A percentile compares a stretch with the other conserved stretches of the same genome.
Evolutionary conservation across 192 early-diverging fungal genomes (phyloP).

Genomic region (Rhizophagus clarus): DNA sequence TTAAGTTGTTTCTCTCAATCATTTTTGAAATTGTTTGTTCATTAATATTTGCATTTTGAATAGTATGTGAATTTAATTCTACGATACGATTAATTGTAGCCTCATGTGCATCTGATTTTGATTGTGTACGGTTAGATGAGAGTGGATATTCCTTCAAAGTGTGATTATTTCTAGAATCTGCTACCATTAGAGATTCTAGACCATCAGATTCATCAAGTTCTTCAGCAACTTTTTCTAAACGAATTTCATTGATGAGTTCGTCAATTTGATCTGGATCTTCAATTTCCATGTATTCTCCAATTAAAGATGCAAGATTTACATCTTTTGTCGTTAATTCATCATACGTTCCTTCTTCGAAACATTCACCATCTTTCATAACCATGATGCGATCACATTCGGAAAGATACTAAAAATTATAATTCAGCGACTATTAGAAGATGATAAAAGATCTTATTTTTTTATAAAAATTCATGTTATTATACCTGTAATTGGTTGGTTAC

Average conservation of each 20-base stretch:
- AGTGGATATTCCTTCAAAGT: background rate
- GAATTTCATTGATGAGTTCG: slow-evolving; percentile 45
- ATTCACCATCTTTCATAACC: slow-evolving; percentile 58
- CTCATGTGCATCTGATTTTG: slow-evolving; percentile 37
- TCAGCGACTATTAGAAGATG: background rate
- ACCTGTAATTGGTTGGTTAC: slow-evolving; percentile 67
- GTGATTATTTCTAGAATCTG: background rate
- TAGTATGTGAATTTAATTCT: slow-evolving; percentile 54
- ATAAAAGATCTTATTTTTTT: background rate
- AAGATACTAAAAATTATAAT: slow-evolving; percentile 44
- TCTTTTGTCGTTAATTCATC: slow-evolving; percentile 61
- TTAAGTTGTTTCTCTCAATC: slow-evolving; percentile 68
- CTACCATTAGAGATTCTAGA: slow-evolving; percentile 6
- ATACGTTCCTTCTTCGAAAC: slow-evolving; percentile 58
- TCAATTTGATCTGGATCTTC: slow-evolving; percentile 55
- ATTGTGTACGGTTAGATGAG: background rate
- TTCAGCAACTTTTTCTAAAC: slow-evolving; percentile 35
- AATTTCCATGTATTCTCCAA: slow-evolving; percentile 62
- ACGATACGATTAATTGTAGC: slow-evolving; percentile 56
- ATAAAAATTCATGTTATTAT: background rate
- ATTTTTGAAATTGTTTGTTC: slow-evolving; percentile 73
- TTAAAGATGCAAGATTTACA: slow-evolving; percentile 65
- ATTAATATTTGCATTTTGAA: slow-evolving; percentile 61
- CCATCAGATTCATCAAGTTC: slow-evolving; percentile 45
- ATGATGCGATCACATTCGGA: slow-evolving; percentile 60